These are phyloP conservation scores for Moesziomyces aphidis DNA, from an alignment of 1,284 basidiomycete species.

Conservation along the genomic window DNA sequence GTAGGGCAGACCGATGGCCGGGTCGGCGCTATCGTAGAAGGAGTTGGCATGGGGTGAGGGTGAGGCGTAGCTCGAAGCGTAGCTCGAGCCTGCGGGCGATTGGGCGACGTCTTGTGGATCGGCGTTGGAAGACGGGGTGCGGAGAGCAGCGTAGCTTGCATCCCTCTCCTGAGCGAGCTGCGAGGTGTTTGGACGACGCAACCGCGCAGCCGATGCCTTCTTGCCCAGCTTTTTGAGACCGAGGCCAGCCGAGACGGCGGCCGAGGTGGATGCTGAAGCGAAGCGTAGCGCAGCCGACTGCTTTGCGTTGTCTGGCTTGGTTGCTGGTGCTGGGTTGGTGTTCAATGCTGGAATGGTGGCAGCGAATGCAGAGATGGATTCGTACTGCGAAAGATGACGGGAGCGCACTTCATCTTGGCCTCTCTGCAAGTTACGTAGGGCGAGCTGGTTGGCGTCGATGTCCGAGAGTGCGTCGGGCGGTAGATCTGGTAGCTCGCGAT, in stretches of 20 bases:
- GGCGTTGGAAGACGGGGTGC: slow-evolving; percentile 5
- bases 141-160: slow-evolving; percentile 23
- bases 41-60: slow-evolving; percentile 3
- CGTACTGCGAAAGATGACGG: slow-evolving; percentile 27
- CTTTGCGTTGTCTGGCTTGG: slow-evolving; percentile 15
- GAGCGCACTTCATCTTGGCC: slow-evolving; percentile 38
- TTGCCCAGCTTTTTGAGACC: slow-evolving; percentile 55
- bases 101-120: background rate
- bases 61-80: slow-evolving; percentile 3
- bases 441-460: slow-evolving; percentile 16
- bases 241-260: slow-evolving; percentile 42
- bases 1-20: slow-evolving; percentile 54
- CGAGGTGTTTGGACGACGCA: slow-evolving; percentile 27
- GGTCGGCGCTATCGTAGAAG: slow-evolving; percentile 39
- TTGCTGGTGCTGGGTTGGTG: background rate
- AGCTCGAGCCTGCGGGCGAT: background rate
- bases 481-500: slow-evolving; percentile 33
- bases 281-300: slow-evolving; percentile 30
- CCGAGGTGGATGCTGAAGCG: slow-evolving; percentile 39
- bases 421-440: slow-evolving; percentile 7
- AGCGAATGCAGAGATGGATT: background rate
- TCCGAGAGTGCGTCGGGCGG: slow-evolving; percentile 34
- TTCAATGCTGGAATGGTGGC: background rate
- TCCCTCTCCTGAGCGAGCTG: slow-evolving; percentile 30
- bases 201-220: slow-evolving; percentile 41